Evolutionary conservation across 164 flowering plant species (phyloP).

Genomic region (Chimonanthus praecox): DNA sequence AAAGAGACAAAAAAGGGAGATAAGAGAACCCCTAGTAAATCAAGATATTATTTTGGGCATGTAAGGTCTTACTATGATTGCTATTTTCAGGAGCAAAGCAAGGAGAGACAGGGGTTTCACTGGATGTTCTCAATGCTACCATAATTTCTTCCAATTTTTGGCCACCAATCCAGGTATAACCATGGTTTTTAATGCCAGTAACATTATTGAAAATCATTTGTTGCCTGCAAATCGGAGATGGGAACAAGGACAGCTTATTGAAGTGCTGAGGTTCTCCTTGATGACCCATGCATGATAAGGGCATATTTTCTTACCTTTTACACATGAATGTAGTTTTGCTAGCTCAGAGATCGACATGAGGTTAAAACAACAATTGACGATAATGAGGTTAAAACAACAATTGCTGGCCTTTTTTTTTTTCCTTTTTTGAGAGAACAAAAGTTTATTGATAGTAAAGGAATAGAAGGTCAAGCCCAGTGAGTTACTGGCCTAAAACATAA

Average conservation of each 20-base stretch:
- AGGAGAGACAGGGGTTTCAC: slow-evolving; percentile 39
- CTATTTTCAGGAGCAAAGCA: slow-evolving; percentile 27
- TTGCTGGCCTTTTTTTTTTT: neutral
- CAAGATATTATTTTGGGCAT: neutral
- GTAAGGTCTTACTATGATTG: neutral
- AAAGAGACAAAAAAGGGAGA: too few relatives aligned
- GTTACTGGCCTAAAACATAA: too few relatives aligned
- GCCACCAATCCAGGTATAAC: slow-evolving; percentile 92
- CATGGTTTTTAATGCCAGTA: neutral
- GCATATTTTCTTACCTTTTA: neutral
- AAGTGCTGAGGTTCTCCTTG: neutral
- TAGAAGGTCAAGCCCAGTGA: too few relatives aligned
- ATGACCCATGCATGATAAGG: neutral
- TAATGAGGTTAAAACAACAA: too few relatives aligned
- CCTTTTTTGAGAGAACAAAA: too few relatives aligned
- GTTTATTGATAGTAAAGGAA: too few relatives aligned
- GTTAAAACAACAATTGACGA: too few relatives aligned
- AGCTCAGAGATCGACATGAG: too few relatives aligned
- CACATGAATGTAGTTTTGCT: too few relatives aligned
- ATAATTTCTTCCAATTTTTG: slow-evolving; percentile 94
- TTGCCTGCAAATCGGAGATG: neutral
- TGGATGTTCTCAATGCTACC: slow-evolving; percentile 73
- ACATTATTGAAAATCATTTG: neutral
- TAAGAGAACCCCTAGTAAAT: neutral
- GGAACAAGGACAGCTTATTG: neutral